phyloP scores from a whole-genome alignment of 2,329 filamentous ascomycete genomes.

The Fusarium falciforme region DNA sequence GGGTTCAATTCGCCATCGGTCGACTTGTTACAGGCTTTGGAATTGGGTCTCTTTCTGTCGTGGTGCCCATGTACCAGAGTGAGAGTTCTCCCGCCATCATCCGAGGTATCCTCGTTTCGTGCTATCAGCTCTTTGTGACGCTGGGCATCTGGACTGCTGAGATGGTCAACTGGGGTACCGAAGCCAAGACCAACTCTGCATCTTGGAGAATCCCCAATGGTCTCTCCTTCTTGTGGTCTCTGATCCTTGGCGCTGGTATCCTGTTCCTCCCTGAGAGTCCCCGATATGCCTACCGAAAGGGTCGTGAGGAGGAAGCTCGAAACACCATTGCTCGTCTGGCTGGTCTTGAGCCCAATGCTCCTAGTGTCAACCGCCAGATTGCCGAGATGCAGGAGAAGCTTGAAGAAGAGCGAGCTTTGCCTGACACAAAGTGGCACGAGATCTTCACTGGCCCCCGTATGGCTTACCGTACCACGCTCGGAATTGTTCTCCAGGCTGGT shows the following conservation, averaged over 20 bases:
- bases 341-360: conserved; percentile 53
- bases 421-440: conserved; percentile 64
- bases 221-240: conserved; percentile 66
- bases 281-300: conserved; percentile 61
- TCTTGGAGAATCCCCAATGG: conserved; percentile 73
- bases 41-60: conserved; percentile 72
- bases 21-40: conserved; percentile 74
- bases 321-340: conserved; percentile 59
- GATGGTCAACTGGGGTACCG: conserved; percentile 72
- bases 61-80: conserved; percentile 76
- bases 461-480: conserved; percentile 71
- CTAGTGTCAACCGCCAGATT: conserved; percentile 60
- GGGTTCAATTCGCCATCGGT: conserved; percentile 75
- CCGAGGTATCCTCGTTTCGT: conserved; percentile 71
- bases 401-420: conserved; percentile 56
- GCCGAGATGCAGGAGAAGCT: conserved; percentile 64
- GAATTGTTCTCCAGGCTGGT: conserved; percentile 71
- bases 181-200: conserved; percentile 55
- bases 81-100: conserved; percentile 74
- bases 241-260: conserved; percentile 62
- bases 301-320: conserved; percentile 61
- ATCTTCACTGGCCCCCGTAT: conserved; percentile 77
- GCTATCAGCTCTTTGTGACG: conserved; percentile 77
- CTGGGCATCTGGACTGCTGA: conserved; percentile 72
- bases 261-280: conserved; percentile 67